Conservation (phyloP, 805 yeast species). For the Tetrapisispora arboricola region DNA sequence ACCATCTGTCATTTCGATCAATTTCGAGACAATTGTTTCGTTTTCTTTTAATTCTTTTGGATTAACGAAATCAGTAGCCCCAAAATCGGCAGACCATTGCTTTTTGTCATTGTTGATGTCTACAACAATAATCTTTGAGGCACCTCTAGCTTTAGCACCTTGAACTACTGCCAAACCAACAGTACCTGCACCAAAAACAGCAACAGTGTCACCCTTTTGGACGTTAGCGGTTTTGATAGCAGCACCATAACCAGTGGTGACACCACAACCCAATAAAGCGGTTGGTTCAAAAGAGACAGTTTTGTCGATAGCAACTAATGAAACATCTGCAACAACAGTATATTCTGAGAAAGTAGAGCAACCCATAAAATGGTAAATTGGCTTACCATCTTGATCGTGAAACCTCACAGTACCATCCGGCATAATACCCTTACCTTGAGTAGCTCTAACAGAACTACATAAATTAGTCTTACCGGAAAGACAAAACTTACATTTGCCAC, state of each 20-base stretch:
- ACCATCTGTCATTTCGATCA: constrained; percentile 88
- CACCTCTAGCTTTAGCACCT: constrained; percentile 81
- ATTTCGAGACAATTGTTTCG: constrained; percentile 65
- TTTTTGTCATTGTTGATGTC: constrained; percentile 81
- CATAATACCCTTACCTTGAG: constrained; percentile 98
- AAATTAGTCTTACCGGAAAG: constrained; percentile 90
- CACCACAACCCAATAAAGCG: constrained; percentile 95
- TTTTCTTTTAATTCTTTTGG: constrained; percentile 70
- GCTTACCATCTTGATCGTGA: constrained; percentile 68
- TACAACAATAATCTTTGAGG: constrained; percentile 70
- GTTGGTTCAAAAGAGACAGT: constrained; percentile 77
- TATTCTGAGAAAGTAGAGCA: constrained; percentile 95
- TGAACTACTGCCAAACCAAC: constrained; percentile 94
- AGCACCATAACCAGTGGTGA: constrained; percentile 97
- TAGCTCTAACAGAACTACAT: constrained; percentile 90
- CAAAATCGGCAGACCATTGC: constrained; percentile 79
- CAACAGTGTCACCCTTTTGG: constrained; percentile 84
- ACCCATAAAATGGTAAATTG: constrained; percentile 91
- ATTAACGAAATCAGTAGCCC: constrained; percentile 92
- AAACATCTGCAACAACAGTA: constrained; percentile 95
- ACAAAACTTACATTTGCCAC: constrained; percentile 92
- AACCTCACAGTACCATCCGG: constrained; percentile 97
- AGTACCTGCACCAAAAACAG: constrained; percentile 96
- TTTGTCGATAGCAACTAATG: constrained; percentile 84
- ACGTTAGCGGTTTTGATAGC: constrained; percentile 86